A percentile compares a stretch with the other conserved stretches of the same genome.
These are phyloP conservation scores for Leptographium lundbergii DNA, from an alignment of 2,329 filamentous ascomycete genomes.

Conservation along the genomic window DNA sequence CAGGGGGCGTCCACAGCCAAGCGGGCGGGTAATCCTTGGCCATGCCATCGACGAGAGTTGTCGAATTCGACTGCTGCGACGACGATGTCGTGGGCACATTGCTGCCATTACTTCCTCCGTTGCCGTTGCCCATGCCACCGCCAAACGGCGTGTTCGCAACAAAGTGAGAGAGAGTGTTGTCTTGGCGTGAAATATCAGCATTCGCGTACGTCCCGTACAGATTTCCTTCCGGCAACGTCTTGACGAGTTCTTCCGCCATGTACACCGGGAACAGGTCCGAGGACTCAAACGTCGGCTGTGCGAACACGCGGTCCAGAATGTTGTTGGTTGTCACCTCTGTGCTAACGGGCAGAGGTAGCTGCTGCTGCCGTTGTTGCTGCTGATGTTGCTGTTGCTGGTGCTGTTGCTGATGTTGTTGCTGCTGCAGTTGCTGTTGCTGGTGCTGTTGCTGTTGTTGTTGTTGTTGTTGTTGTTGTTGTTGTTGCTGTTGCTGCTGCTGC, in stretches of 20 bases:
- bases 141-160: conserved; percentile 3
- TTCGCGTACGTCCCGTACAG: conserved; percentile 6
- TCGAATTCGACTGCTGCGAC: neutral
- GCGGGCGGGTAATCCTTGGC: conserved; percentile 36
- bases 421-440: no score
- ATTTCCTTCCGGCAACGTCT: conserved; percentile 1
- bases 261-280: conserved; percentile 21
- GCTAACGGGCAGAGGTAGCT: neutral
- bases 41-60: conserved; percentile 25
- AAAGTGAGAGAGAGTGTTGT: conserved; percentile 7
- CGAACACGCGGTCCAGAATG: conserved; percentile 24
- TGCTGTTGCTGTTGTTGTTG: no score
- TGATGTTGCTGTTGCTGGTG: no score
- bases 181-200: conserved; percentile 13
- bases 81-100: neutral
- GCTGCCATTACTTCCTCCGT: neutral
- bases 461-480: no score
- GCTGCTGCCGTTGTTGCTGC: no score
- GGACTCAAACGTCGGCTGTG: conserved; percentile 23
- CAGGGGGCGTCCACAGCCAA: conserved; percentile 37
- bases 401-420: no score
- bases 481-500: no score
- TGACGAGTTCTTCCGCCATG: conserved; percentile 6
- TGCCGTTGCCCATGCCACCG: neutral
- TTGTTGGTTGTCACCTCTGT: neutral